Conservation (phyloP, 192 early-diverging fungal genomes). For the Entomortierella lignicola region DNA sequence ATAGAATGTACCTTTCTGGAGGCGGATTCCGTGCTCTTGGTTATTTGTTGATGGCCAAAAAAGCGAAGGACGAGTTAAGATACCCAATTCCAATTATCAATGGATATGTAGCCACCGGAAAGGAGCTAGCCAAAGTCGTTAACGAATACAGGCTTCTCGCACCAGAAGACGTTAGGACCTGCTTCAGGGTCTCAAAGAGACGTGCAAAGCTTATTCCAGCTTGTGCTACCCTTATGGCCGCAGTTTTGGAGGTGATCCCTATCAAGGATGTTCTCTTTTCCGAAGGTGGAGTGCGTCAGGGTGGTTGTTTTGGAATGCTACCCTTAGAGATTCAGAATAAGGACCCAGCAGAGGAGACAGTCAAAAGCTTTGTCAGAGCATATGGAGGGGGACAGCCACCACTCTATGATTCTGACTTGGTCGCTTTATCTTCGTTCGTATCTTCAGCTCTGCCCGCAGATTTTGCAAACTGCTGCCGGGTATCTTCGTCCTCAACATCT, state of each 20-base stretch:
- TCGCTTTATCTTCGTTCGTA: slow-evolving; percentile 27
- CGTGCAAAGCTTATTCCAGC: slow-evolving; percentile 69
- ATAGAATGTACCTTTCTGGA: slow-evolving; percentile 62
- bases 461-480: slow-evolving; percentile 33
- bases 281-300: slow-evolving; percentile 71
- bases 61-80: slow-evolving; percentile 22
- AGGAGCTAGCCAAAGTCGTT: slow-evolving; percentile 49
- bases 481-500: slow-evolving; percentile 17
- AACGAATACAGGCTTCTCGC: slow-evolving; percentile 47
- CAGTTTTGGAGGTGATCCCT: slow-evolving; percentile 54
- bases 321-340: slow-evolving; percentile 48
- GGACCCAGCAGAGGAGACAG: slow-evolving; percentile 61
- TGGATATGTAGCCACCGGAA: slow-evolving; percentile 59
- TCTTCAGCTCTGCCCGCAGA: slow-evolving; percentile 31
- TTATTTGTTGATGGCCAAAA: slow-evolving; percentile 63
- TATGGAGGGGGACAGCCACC: slow-evolving; percentile 34
- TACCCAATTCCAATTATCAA: slow-evolving; percentile 70
- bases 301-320: slow-evolving; percentile 60
- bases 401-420: slow-evolving; percentile 37
- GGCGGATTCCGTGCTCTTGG: slow-evolving; percentile 68
- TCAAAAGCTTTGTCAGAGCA: slow-evolving; percentile 45
- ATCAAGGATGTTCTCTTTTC: slow-evolving; percentile 61
- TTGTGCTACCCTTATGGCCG: slow-evolving; percentile 59
- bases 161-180: slow-evolving; percentile 44
- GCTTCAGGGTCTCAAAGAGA: slow-evolving; percentile 65